Conservation (phyloP, 2,329 filamentous ascomycete genomes). For the Ciborinia camelliae region DNA sequence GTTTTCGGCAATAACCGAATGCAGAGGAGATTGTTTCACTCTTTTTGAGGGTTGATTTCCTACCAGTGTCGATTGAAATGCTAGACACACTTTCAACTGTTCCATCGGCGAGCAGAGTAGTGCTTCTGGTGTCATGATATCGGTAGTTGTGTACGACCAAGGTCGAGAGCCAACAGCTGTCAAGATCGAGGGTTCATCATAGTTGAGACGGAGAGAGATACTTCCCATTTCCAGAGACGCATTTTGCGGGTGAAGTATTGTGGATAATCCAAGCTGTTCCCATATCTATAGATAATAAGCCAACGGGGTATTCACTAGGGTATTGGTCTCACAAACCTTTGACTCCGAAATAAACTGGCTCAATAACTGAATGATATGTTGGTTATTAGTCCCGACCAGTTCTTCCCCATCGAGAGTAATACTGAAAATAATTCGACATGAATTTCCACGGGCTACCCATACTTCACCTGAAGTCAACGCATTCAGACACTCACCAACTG, state of each 20-base stretch:
- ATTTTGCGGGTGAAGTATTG: conserved; percentile 19
- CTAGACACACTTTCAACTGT: conserved; percentile 26
- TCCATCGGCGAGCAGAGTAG: conserved; percentile 26
- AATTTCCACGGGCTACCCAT: conserved; percentile 29
- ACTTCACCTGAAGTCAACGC: conserved; percentile 29
- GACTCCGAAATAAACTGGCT: conserved; percentile 26
- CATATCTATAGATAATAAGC: conserved; percentile 30
- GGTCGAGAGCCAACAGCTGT: background rate
- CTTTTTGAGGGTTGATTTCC: background rate
- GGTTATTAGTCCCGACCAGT: background rate
- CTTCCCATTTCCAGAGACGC: background rate
- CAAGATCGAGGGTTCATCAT: conserved; percentile 17
- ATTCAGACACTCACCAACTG: conserved; percentile 13
- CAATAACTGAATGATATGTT: conserved; percentile 23
- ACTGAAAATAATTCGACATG: conserved; percentile 26
- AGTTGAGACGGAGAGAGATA: conserved; percentile 27
- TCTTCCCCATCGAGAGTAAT: conserved; percentile 25
- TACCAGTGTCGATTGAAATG: conserved; percentile 19
- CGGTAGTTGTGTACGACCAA: conserved; percentile 12
- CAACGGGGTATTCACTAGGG: background rate
- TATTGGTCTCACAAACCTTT: conserved; percentile 23
- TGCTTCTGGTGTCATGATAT: conserved; percentile 25
- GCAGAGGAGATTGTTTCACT: background rate
- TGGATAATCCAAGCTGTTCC: conserved; percentile 29
- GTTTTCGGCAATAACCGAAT: background rate